Evolutionary conservation across 1,284 basidiomycete genomes (phyloP).

Genomic region (Stereum hirsutum): DNA sequence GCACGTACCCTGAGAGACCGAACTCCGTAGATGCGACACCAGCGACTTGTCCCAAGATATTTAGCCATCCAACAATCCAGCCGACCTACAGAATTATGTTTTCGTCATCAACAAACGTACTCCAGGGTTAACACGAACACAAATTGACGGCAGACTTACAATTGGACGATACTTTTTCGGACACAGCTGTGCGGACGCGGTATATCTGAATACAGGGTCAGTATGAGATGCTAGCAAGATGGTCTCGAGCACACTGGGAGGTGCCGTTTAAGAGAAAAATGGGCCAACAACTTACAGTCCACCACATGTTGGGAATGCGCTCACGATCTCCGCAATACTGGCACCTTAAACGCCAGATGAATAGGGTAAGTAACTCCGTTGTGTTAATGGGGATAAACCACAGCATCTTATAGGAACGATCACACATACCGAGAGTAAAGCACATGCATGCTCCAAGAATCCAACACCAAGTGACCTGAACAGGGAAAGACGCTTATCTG

Average conservation of each 20-base stretch:
- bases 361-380: background rate
- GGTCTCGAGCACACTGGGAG: background rate
- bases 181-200: slow-evolving; percentile 69
- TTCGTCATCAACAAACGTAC: background rate
- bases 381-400: background rate
- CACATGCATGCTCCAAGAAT: slow-evolving; percentile 70
- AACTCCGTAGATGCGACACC: slow-evolving; percentile 86
- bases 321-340: slow-evolving; percentile 73
- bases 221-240: slow-evolving; percentile 1
- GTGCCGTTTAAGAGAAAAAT: slow-evolving; percentile 9
- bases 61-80: slow-evolving; percentile 82
- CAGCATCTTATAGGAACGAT: background rate
- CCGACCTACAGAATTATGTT: slow-evolving; percentile 24
- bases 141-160: slow-evolving; percentile 21
- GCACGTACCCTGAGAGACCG: no score
- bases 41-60: slow-evolving; percentile 80
- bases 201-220: no score
- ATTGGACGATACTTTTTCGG: slow-evolving; percentile 60
- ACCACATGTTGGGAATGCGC: slow-evolving; percentile 78
- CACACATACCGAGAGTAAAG: slow-evolving; percentile 48
- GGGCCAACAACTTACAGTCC: slow-evolving; percentile 58
- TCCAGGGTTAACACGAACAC: background rate
- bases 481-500: slow-evolving; percentile 2
- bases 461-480: slow-evolving; percentile 73
- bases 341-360: slow-evolving; percentile 27